Base-by-base conservation (phyloP, 2,329 filamentous ascomycete genomes). In the Colletotrichum echinochloae region DNA sequence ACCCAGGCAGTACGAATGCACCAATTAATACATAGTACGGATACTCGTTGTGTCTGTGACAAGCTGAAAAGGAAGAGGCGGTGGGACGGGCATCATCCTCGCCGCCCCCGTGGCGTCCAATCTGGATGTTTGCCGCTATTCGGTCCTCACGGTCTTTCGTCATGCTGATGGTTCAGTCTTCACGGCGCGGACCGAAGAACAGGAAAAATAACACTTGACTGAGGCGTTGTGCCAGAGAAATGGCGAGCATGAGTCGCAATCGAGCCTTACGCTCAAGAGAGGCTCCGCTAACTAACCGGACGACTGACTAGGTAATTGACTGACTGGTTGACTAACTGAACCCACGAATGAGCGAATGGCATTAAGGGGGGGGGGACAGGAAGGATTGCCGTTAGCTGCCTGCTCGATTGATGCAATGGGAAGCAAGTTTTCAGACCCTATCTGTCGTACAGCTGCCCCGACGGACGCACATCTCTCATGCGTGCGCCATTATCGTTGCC, bases 31-130 rank as follows among this genome's bases (percentile, higher is more conserved):
- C 2, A 16, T 9, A 44, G 39, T 41, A 7, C 14, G 18, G 2
- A 9, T 23, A 46, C 44, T 41, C 5, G 20, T 44, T n/a, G 41
- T n/a, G 20, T n/a, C 18, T 9, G 28, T 61, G 56, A 49, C 60
- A 44, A 59, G 18, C 33, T 44, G 54, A 51, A 51, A 39, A 57
- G 23, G 64, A 49, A 62, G 65, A 70, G 63, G 62, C 55, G 67
- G 56, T 66, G 56, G 63, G 56, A 59, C 56, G 56, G 67, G 56
- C 67, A 66, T 70, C 18, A 66, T 71, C 68, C 46, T 71, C 46
- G 52, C 57, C 41, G 37, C 16, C 20, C 23, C 12, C 46, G 20
- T 48, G 51, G 26, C 39, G 52, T 63, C 59, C 28, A 37, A 57
- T 59, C 44, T 35, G 51, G 44, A 39, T 35, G 64, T 46, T 49